Percentiles rank a stretch among this genome's conserved stretches.
These are phyloP conservation scores for Melanomma pulvis-pyrius DNA, from an alignment of 495 filamentous ascomycete species.

Conservation along the genomic window DNA sequence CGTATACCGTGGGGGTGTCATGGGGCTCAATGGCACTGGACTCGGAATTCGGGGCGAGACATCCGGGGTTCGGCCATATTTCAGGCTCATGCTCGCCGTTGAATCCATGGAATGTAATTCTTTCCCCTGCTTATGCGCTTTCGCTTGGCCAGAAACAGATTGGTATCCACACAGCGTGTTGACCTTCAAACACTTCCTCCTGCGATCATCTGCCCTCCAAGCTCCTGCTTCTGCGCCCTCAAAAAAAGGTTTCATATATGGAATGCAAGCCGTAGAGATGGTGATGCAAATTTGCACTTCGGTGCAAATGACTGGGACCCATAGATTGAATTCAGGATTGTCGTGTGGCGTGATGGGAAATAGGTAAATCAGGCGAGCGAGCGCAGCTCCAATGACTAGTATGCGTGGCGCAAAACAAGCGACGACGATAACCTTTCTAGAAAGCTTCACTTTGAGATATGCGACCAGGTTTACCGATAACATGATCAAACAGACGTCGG, in stretches of 20 bases:
- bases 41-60: constrained; percentile 22
- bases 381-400: constrained; percentile 29
- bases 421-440: constrained; percentile 21
- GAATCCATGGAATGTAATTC: constrained; percentile 14
- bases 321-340: constrained; percentile 25
- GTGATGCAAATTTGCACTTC: constrained; percentile 27
- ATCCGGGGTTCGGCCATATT: constrained; percentile 14
- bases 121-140: not conserved
- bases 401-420: constrained; percentile 34
- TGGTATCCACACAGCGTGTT: not conserved
- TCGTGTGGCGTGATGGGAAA: constrained; percentile 32
- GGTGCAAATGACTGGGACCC: constrained; percentile 31
- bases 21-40: constrained; percentile 20
- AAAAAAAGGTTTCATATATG: constrained; percentile 31
- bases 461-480: constrained; percentile 34
- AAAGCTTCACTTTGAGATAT: constrained; percentile 22
- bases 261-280: constrained; percentile 32
- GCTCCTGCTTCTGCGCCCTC: constrained; percentile 5
- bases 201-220: constrained; percentile 6
- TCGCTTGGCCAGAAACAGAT: constrained; percentile 1
- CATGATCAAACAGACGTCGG: constrained; percentile 35
- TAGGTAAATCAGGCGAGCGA: constrained; percentile 25
- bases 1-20: constrained; percentile 18
- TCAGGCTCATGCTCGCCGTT: not conserved
- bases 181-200: constrained; percentile 5